A percentile compares a stretch with the other conserved stretches of the same genome.
These are phyloP conservation scores for Pontederia crassipes DNA, from an alignment of 176 grass and related monocot genomes.

Conservation along the genomic window DNA sequence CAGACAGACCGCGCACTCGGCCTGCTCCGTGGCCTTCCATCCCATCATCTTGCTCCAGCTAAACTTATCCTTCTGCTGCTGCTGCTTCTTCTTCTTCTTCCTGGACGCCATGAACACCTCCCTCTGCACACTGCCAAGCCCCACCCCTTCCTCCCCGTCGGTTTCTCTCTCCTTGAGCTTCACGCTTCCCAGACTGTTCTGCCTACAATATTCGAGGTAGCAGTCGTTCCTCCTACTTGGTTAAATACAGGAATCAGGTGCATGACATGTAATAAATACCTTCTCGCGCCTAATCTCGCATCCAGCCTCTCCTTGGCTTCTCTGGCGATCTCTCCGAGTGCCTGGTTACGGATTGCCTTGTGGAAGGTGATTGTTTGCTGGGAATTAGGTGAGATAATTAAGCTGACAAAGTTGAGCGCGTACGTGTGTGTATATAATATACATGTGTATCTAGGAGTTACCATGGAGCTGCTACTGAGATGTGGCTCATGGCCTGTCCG, in stretches of 20 bases:
- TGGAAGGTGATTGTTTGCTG: conserved; percentile 42
- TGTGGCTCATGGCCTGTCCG: conserved; percentile 19
- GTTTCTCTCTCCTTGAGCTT: conserved; percentile 21
- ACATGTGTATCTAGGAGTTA: background rate
- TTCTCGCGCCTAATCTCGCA: conserved; percentile 42
- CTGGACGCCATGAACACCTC: conserved; percentile 59
- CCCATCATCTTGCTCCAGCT: conserved; percentile 69
- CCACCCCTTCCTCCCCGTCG: background rate
- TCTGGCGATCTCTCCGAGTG: conserved; percentile 52
- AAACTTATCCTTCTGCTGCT: conserved; percentile 36
- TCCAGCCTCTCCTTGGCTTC: conserved; percentile 89
- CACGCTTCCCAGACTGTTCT: conserved; percentile 54
- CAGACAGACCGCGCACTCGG: conserved; percentile 81
- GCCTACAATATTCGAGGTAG: conserved; percentile 17
- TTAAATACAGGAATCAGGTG: background rate
- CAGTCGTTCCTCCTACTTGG: too few species aligned
- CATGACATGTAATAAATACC: background rate
- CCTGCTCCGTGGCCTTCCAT: conserved; percentile 50
- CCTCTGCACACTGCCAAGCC: conserved; percentile 15
- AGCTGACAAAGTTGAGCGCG: background rate
- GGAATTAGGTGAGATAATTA: background rate
- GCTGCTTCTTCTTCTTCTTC: background rate
- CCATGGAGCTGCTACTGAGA: conserved; percentile 14
- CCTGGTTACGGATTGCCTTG: conserved; percentile 42
- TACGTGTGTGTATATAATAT: background rate